Conservation (phyloP, 768 basidiomycete species). For the Amanita fuliginea region DNA sequence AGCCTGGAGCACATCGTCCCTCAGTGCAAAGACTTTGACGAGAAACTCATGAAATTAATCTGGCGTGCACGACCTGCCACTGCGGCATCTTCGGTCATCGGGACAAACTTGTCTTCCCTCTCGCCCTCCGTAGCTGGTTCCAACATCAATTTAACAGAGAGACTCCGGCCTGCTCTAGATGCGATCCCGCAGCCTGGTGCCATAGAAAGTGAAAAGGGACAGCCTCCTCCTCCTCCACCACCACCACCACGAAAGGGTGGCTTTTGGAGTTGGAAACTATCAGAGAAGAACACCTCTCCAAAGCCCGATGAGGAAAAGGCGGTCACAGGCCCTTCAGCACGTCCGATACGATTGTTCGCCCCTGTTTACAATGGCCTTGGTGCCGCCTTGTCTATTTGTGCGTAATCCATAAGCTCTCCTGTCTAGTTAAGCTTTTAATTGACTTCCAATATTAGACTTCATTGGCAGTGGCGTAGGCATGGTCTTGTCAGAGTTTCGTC, state of each 20-base stretch:
- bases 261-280: slow-evolving; percentile 33
- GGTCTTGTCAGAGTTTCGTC: slow-evolving; percentile 52
- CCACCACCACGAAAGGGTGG: slow-evolving; percentile 11
- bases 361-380: slow-evolving; percentile 68
- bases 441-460: slow-evolving; percentile 38
- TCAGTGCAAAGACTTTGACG: slow-evolving; percentile 60
- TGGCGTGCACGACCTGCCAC: slow-evolving; percentile 35
- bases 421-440: slow-evolving; percentile 2
- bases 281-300: slow-evolving; percentile 21
- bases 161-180: slow-evolving; percentile 26
- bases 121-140: slow-evolving; percentile 38
- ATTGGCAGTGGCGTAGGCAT: slow-evolving; percentile 47
- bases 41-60: slow-evolving; percentile 48
- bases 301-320: slow-evolving; percentile 43
- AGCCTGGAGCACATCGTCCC: slow-evolving; percentile 72
- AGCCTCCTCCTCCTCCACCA: slow-evolving; percentile 10
- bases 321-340: slow-evolving; percentile 19
- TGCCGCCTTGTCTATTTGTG: slow-evolving; percentile 55
- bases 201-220: slow-evolving; percentile 14
- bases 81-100: slow-evolving; percentile 23
- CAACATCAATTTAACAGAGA: slow-evolving; percentile 45
- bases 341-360: slow-evolving; percentile 53
- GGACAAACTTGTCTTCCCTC: slow-evolving; percentile 16
- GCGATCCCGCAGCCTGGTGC: slow-evolving; percentile 18
- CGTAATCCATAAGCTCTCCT: slow-evolving; percentile 11